Base-by-base conservation (phyloP, 805 yeast species). In the Debaryomyces maramus region DNA sequence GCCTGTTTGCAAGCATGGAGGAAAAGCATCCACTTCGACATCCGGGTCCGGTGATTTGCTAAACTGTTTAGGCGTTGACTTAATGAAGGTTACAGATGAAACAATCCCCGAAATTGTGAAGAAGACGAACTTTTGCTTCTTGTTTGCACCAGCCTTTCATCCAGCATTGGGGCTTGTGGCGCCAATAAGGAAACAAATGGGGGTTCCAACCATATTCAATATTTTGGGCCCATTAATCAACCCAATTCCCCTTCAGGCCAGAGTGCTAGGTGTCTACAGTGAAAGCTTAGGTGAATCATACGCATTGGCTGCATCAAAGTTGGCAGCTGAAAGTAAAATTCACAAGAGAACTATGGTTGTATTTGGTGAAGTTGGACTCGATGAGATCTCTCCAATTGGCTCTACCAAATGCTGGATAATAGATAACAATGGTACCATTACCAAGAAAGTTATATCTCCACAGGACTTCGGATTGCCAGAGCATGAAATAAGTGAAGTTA, bases 41-140 rank as follows among this genome's bases (percentile, higher is more conserved):
- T 86, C 96, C 2, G 99, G 99, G 0, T 85, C 97, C 2, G 97
- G 97, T 4, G 99, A 93, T 58, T 69, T 93, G 43, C 76, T 93
- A 56, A 70, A 76, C 19, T 73, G 80, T 18, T 71, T 93, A n/a
- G 98, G 97, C 0, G 83, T 89, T n/a, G 87, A 88, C 46, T 70
- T 88, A 38, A 67, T 78, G 47, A 78, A 81, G 50, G 88, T 93
- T 21, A 84, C 78, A 45, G 68, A 77, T 14, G 43, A 56, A 10
- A 76, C 85, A 1, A 81, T 88, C 0, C 85, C 89, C 2, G 62
- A 64, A 4, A 73, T 83, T 27, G 72, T 83, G 17, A 61, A 70
- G 51, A 54, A 71, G 50, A 58, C 76, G 17, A 56, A 70, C 36
- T 85, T 78, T 52, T 83, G 78, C 65, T 93, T 78, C 56, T 70